Percentiles rank a stretch among this genome's conserved stretches.
These are phyloP conservation scores for Malus orientalis DNA, from an alignment of 306 rosid genomes.

Conservation along the genomic window DNA sequence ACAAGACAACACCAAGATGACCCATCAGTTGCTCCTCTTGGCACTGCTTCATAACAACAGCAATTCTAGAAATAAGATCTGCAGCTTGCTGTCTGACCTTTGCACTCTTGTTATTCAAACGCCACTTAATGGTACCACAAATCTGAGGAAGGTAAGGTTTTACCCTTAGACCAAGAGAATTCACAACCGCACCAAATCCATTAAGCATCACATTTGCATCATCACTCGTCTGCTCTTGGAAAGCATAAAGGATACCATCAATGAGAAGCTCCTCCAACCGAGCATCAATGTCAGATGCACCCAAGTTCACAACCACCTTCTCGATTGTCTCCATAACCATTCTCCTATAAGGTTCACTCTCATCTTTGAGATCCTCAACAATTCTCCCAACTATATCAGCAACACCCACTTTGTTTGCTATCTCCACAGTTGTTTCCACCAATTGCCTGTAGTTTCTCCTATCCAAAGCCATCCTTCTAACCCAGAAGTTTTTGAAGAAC, in stretches of 20 bases:
- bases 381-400: constrained; percentile 90
- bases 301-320: constrained; percentile 90
- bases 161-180: constrained; percentile 92
- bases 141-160: constrained; percentile 92
- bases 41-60: constrained; percentile 97
- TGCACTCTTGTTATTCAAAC: constrained; percentile 92
- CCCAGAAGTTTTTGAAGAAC: constrained; percentile 91
- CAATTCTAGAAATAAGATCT: constrained; percentile 88
- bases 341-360: constrained; percentile 93
- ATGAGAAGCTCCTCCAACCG: constrained; percentile 90
- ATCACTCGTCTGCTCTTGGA: constrained; percentile 99
- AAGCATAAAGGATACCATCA: constrained; percentile 92
- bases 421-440: constrained; percentile 92
- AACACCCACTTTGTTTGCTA: constrained; percentile 94
- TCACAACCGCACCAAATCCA: constrained; percentile 91
- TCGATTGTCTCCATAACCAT: constrained; percentile 99
- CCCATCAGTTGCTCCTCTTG: constrained; percentile 97
- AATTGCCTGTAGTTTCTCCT: constrained; percentile 86
- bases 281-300: constrained; percentile 84
- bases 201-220: constrained; percentile 98
- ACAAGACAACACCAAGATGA: constrained; percentile 93
- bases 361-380: constrained; percentile 95
- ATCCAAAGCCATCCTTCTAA: constrained; percentile 96
- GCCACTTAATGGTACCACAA: constrained; percentile 98
- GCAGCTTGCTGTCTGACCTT: constrained; percentile 97